Base-by-base conservation (phyloP, 1,139 yeast genomes). In the Zhuliangozyma blackwelliae region DNA sequence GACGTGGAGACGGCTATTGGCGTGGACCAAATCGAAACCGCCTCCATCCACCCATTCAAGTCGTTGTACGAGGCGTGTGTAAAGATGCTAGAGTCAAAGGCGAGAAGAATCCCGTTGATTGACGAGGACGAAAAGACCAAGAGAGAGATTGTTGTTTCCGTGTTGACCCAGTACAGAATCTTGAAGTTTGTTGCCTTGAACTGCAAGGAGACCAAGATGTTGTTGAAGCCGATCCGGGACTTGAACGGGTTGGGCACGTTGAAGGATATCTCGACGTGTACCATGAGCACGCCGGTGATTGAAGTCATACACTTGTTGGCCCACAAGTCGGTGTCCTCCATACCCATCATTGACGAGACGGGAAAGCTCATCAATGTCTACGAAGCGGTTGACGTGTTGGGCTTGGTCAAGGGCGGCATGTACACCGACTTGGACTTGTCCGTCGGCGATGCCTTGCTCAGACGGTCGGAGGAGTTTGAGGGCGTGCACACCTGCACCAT, bases 401-500 rank as follows among this genome's bases (percentile, higher is more conserved):
- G 96, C 0, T 69, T 94, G 51, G 90, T 92, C 41, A 92, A 90
- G 59, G 96, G 97, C 29, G 97, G 97, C 2, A 82, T 88, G 55
- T 89, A 90, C 55, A 87, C 90, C 29, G 98, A 92, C 59, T 68
- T 92, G 46, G 86, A 90, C 32, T 68, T 94, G 48, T 84, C 94
- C 40, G 97, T 94, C 8, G 99, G 98, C 3, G 97, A 92, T 58
- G 98, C 98, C 0, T 71, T 94, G 39, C 79, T 92, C 78, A 78
- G 96, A 59, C 77, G 98, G 55, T 83, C 96, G 7, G 97, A 90
- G 50, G 97, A 92, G 57, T 94, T 92, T 54, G 98, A 92, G 60
- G 98, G 99, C 40, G 98, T 94, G 11, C 90, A 90, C 61, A 92
- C 97, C 0, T 94, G 98, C 63, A 89, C 97, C 0, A 72, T 81